Percentiles rank a stretch among this genome's conserved stretches.
Conservation (phyloP, 768 basidiomycete species). For the Phanerodontia chrysosporium region DNA sequence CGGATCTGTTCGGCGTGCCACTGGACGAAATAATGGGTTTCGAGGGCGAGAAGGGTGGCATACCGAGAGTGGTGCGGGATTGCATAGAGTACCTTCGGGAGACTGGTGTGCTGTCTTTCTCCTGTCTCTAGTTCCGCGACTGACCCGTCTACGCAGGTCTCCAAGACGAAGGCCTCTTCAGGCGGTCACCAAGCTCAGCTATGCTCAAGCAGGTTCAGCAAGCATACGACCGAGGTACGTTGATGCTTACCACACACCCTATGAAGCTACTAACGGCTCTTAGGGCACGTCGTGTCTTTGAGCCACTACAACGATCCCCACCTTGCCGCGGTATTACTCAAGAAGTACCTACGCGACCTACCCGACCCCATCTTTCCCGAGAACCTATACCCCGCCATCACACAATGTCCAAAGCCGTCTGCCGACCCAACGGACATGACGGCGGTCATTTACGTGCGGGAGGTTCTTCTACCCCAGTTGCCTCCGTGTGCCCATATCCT, state of each 20-base stretch:
- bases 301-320: slow-evolving; percentile 73
- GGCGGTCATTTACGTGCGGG: slow-evolving; percentile 61
- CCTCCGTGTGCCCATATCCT: slow-evolving; percentile 70
- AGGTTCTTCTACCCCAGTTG: slow-evolving; percentile 63
- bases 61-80: slow-evolving; percentile 80
- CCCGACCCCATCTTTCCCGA: slow-evolving; percentile 79
- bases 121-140: neutral
- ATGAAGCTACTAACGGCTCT: neutral
- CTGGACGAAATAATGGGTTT: slow-evolving; percentile 82
- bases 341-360: slow-evolving; percentile 81
- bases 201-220: slow-evolving; percentile 72
- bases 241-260: too few species aligned
- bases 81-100: slow-evolving; percentile 67
- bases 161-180: slow-evolving; percentile 75
- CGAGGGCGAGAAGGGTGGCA: slow-evolving; percentile 74
- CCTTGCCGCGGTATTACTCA: slow-evolving; percentile 79
- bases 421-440: slow-evolving; percentile 52
- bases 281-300: slow-evolving; percentile 76
- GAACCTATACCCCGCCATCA: slow-evolving; percentile 56
- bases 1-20: slow-evolving; percentile 74
- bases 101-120: slow-evolving; percentile 32
- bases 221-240: slow-evolving; percentile 86
- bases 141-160: slow-evolving; percentile 34
- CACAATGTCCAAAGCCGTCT: slow-evolving; percentile 59
- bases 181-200: slow-evolving; percentile 72